Conservation (phyloP, 1,284 basidiomycete genomes). For the Marasmius oreades region DNA sequence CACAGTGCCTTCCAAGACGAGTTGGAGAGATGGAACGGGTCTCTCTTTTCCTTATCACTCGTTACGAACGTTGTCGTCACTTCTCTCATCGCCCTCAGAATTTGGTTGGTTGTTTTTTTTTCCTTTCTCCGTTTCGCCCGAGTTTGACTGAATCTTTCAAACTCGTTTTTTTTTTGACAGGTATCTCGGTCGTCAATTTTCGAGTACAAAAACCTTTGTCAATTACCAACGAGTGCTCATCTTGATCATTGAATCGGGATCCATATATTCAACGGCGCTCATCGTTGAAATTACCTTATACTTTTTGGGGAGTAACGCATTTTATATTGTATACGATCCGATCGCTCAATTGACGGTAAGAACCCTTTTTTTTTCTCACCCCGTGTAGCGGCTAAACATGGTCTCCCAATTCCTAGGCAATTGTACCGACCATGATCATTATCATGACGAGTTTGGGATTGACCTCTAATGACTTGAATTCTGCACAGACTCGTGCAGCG, state of each 20-base stretch:
- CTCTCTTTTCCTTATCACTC: constrained; percentile 35
- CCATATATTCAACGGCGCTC: constrained; percentile 36
- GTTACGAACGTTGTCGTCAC: constrained; percentile 34
- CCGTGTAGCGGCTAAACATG: background rate
- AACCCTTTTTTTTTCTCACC: background rate
- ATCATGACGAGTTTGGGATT: constrained; percentile 29
- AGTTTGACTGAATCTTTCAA: background rate
- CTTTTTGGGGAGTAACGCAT: constrained; percentile 34
- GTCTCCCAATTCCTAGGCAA: constrained; percentile 16
- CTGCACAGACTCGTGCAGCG: background rate
- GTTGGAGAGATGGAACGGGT: constrained; percentile 33
- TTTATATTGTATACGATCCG: constrained; percentile 39
- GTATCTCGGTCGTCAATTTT: constrained; percentile 20
- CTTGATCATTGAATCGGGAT: constrained; percentile 37
- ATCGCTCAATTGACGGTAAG: constrained; percentile 37
- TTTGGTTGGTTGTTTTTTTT: constrained; percentile 25
- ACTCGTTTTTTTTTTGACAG: constrained; percentile 15
- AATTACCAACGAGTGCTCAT: constrained; percentile 30
- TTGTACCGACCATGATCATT: constrained; percentile 32
- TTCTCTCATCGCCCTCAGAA: constrained; percentile 30
- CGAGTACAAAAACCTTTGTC: constrained; percentile 16
- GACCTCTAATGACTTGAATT: constrained; percentile 24
- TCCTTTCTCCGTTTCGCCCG: background rate
- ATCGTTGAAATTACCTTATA: constrained; percentile 37
- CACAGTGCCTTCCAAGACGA: constrained; percentile 32